Base-by-base conservation (phyloP, 2,329 filamentous ascomycete species). In the Paecilomyces formosus region DNA sequence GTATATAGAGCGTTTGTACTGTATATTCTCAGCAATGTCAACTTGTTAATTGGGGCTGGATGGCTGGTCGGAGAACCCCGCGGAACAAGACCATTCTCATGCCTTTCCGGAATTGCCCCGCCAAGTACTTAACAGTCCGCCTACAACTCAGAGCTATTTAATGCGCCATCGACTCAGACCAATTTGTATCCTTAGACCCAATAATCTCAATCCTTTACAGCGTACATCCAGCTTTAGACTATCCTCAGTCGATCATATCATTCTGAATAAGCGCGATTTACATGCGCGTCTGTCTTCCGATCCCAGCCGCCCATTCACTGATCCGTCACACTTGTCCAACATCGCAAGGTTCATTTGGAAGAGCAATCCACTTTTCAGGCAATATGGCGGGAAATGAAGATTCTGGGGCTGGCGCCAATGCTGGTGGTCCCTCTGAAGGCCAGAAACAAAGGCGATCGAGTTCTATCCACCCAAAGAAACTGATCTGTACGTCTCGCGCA, bases 391-490 rank as follows among this genome's bases (percentile, higher is more conserved):
- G 26, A 28, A 52, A 52, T 2, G 12, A 6, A 15, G 26, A 52
- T 28, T 26, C 50, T 15, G 50, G 22, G 6, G 3, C 50, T 52
- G 50, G 50, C 5, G 11, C 26, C 22, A 52, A 28, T 28, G 22
- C 11, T 24, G 49, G 49, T 15, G 12, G 13, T 28, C 5, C 2
- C 22, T 24, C 22, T 24, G 50, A 52, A 3, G 7, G 24, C 8
- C 52, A 57, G 12, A n/a, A 55, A 26, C 61, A 65, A 22, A 24
- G 50, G 21, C 50, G 55, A 30, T 58, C 57, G 58, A 56, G 63
- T 11, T 59, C 58, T 12, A 60, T 66, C 53, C 72, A 72, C 49
- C 74, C 74, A 26, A 76, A 75, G 65, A 74, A 74, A 60, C 65
- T 76, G 26, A 76, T 76, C 57, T 76, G 74, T 76, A 71, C 26